Evolutionary conservation across 1,284 basidiomycete genomes (phyloP).

Genomic region (Ganoderma boninense): DNA sequence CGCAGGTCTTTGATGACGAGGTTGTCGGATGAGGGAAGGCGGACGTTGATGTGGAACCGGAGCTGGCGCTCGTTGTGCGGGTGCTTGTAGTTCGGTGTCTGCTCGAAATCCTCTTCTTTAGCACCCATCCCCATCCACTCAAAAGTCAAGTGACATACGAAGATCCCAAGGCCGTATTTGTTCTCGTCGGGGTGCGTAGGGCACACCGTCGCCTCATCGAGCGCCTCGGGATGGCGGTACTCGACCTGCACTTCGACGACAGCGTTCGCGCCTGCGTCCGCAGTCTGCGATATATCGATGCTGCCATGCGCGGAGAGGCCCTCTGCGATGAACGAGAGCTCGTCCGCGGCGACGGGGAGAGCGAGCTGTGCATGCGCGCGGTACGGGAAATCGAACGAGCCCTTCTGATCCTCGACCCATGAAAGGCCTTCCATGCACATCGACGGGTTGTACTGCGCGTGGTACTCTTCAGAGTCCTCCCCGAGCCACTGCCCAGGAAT

Average conservation of each 20-base stretch:
- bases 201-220: slow-evolving; percentile 35
- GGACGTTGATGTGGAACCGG: slow-evolving; percentile 33
- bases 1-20: slow-evolving; percentile 31
- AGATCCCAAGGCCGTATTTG: slow-evolving; percentile 41
- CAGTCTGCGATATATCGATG: slow-evolving; percentile 35
- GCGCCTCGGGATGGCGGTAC: slow-evolving; percentile 28
- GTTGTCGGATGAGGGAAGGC: slow-evolving; percentile 27
- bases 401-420: neutral
- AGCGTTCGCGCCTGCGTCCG: slow-evolving; percentile 25
- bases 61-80: slow-evolving; percentile 17
- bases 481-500: neutral
- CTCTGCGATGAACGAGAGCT: slow-evolving; percentile 38
- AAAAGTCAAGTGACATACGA: slow-evolving; percentile 32
- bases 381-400: slow-evolving; percentile 17
- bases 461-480: neutral
- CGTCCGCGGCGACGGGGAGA: slow-evolving; percentile 37
- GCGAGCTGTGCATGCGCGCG: slow-evolving; percentile 31
- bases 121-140: neutral
- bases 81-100: slow-evolving; percentile 30
- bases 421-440: slow-evolving; percentile 8
- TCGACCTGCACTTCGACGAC: slow-evolving; percentile 34
- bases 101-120: neutral
- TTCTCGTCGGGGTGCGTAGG: slow-evolving; percentile 30
- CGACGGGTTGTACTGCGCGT: neutral
- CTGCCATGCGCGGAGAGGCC: slow-evolving; percentile 38